Percentiles rank a stretch among this genome's conserved stretches.
phyloP scores from a whole-genome alignment of 2,329 filamentous ascomycete genomes.

The Calonectria honghensis region DNA sequence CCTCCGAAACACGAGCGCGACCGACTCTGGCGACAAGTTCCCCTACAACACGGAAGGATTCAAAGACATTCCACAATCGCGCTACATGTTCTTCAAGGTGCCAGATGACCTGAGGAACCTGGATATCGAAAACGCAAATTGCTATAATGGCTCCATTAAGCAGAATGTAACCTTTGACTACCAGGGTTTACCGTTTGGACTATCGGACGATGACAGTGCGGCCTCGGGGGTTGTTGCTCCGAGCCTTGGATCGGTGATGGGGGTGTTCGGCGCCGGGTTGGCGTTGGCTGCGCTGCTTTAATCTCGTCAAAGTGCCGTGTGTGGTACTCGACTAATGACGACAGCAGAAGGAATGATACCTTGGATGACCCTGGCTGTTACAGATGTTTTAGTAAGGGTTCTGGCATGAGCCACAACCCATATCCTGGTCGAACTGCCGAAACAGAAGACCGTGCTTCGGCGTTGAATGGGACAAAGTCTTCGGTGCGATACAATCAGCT shows the following conservation, averaged over 20 bases:
- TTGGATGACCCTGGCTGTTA: conserved; percentile 21
- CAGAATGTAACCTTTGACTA: conserved; percentile 84
- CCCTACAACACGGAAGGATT: conserved; percentile 86
- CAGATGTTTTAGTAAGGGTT: conserved; percentile 25
- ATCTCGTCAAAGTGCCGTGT: conserved; percentile 17
- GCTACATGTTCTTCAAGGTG: conserved; percentile 87
- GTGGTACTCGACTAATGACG: not conserved
- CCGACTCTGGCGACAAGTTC: conserved; percentile 80
- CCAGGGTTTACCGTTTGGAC: conserved; percentile 74
- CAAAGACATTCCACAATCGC: conserved; percentile 77
- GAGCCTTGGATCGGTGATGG: conserved; percentile 44
- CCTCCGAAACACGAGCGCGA: conserved; percentile 83
- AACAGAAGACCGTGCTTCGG: not conserved
- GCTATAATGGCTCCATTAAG: conserved; percentile 77
- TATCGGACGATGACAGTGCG: conserved; percentile 59
- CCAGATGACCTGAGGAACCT: conserved; percentile 80
- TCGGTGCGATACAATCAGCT: not conserved
- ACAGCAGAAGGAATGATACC: conserved; percentile 23
- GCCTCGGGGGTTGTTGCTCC: conserved; percentile 52
- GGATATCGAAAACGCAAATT: conserved; percentile 81
- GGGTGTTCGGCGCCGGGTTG: conserved; percentile 45
- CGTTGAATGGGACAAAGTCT: conserved; percentile 3
- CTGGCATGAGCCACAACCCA: conserved; percentile 23
- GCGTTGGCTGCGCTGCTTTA: conserved; percentile 51
- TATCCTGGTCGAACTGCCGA: conserved; percentile 23